Evolutionary conservation across 75 land plant species (phyloP).

Genomic region (Pinus taeda): DNA sequence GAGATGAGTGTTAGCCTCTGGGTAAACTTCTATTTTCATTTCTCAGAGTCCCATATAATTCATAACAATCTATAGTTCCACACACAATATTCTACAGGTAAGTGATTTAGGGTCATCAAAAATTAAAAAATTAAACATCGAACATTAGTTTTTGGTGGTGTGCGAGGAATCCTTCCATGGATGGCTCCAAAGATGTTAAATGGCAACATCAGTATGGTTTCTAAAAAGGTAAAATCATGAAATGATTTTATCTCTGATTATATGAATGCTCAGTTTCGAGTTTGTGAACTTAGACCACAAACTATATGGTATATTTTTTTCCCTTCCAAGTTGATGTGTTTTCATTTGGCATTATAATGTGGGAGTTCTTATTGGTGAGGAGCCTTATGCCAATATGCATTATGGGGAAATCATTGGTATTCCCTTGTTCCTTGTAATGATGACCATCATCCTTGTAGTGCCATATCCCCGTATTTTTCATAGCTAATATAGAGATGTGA

Average conservation of each 20-base stretch:
- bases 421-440: not conserved
- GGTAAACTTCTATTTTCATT: not conserved
- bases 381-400: conserved; percentile 94
- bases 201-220: conserved; percentile 52
- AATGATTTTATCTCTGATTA: not conserved
- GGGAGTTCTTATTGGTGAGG: conserved; percentile 99
- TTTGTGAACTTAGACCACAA: conserved; percentile 1
- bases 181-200: no score
- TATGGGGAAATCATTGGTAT: conserved; percentile 92
- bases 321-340: conserved; percentile 51
- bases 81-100: conserved; percentile 49
- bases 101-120: conserved; percentile 94
- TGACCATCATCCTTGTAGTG: not conserved
- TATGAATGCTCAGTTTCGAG: not conserved
- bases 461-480: no score
- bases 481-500: not conserved
- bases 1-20: not conserved
- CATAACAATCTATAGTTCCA: not conserved
- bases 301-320: not conserved
- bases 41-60: not conserved
- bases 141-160: conserved; percentile 92
- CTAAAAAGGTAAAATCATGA: conserved; percentile 68
- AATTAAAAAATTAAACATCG: conserved; percentile 85
- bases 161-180: conserved; percentile 66
- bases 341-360: conserved; percentile 47